Evolutionary conservation across 306 rosid species (phyloP).

Genomic region (Pterocarpus macrocarpus): DNA sequence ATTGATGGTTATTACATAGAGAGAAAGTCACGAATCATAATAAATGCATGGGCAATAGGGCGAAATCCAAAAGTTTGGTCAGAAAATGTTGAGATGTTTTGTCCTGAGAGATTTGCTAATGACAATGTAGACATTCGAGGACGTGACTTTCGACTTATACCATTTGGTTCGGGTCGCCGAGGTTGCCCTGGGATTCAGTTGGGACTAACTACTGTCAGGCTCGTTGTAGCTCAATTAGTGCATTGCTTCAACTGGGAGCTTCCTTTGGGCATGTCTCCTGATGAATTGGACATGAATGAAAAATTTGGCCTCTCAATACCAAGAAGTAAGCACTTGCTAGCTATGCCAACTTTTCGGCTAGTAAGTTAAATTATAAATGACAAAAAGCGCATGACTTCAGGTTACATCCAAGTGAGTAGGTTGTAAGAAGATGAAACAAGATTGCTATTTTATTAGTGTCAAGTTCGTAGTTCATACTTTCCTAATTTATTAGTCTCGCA

Average conservation of each 20-base stretch:
- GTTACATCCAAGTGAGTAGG: no score
- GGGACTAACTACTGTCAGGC: slow-evolving; percentile 27
- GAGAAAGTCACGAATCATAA: slow-evolving; percentile 37
- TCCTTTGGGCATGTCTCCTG: background rate
- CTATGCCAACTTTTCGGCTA: slow-evolving; percentile 29
- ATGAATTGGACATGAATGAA: slow-evolving; percentile 52
- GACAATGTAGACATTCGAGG: slow-evolving; percentile 39
- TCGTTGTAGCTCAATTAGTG: slow-evolving; percentile 47
- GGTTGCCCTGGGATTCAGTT: slow-evolving; percentile 48
- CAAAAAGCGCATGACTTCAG: no score
- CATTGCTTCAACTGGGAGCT: slow-evolving; percentile 61
- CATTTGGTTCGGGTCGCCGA: slow-evolving; percentile 56
- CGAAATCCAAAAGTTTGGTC: slow-evolving; percentile 51
- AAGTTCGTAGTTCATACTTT: no score
- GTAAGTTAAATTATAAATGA: background rate
- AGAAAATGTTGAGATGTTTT: slow-evolving; percentile 24
- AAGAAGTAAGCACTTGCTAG: slow-evolving; percentile 31
- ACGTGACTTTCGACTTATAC: slow-evolving; percentile 27
- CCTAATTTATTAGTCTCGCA: no score
- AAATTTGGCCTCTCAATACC: slow-evolving; percentile 22
- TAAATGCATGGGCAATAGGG: slow-evolving; percentile 17
- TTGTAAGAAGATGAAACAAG: no score
- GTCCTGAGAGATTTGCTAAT: slow-evolving; percentile 41
- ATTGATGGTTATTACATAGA: slow-evolving; percentile 46
- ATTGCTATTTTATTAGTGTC: no score